These are phyloP conservation scores for Globisporangium recalcitrans DNA, from an alignment of 352 stramenopile species.

Conservation along the genomic window DNA sequence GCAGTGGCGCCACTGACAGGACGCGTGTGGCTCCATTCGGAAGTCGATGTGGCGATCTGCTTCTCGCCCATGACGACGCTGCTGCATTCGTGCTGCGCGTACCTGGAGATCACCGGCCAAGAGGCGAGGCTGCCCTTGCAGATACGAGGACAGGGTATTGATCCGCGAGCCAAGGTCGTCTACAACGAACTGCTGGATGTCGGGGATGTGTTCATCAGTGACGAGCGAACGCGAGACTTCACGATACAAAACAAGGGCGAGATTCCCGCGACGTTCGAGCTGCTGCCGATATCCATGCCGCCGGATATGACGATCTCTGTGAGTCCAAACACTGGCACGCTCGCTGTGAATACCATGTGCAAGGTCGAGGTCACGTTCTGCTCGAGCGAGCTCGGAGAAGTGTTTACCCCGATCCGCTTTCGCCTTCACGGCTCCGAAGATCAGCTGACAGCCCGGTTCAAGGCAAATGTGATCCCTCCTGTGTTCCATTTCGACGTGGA, in stretches of 20 bases:
- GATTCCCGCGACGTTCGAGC: conserved; percentile 82
- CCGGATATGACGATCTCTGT: conserved; percentile 37
- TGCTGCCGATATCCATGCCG: conserved; percentile 36
- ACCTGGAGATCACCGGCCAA: conserved; percentile 87
- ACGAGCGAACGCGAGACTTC: conserved; percentile 84
- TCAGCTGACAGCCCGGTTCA: conserved; percentile 75
- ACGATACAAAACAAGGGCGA: conserved; percentile 93
- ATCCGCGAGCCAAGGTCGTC: conserved; percentile 88
- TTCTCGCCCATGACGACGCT: conserved; percentile 84
- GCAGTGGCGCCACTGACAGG: conserved; percentile 83
- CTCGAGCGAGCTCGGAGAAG: conserved; percentile 83
- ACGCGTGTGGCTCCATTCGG: conserved; percentile 90
- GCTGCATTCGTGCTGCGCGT: conserved; percentile 79
- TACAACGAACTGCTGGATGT: conserved; percentile 94
- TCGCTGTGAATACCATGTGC: conserved; percentile 72
- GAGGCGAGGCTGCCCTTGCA: conserved; percentile 87
- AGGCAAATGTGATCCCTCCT: conserved; percentile 89
- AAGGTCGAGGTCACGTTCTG: conserved; percentile 87
- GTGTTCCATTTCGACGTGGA: conserved; percentile 92
- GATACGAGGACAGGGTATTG: conserved; percentile 88
- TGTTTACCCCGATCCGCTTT: conserved; percentile 83
- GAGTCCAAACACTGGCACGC: conserved; percentile 38
- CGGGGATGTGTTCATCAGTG: conserved; percentile 93
- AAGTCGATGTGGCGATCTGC: conserved; percentile 88
- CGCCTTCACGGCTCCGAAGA: conserved; percentile 85